Percentiles rank a stretch among this genome's conserved stretches.
Evolutionary conservation across 164 flowering plant species (phyloP).

Genomic region (Chloranthus sessilifolius): DNA sequence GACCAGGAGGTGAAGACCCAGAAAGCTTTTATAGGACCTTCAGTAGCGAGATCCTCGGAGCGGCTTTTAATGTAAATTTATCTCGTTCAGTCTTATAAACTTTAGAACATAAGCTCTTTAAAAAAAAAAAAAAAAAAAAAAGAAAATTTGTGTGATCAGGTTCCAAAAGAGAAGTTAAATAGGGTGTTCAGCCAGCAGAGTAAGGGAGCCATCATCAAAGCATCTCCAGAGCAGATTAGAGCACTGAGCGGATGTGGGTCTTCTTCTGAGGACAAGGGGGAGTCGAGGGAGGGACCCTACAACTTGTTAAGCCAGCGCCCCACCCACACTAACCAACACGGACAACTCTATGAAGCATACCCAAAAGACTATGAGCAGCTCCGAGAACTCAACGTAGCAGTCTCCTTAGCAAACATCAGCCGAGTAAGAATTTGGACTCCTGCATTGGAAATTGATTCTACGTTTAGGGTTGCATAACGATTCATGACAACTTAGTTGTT

Average conservation of each 20-base stretch:
- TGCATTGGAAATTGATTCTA: background rate
- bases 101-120: no score
- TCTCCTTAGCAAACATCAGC: slow-evolving; percentile 31
- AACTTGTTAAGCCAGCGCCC: slow-evolving; percentile 29
- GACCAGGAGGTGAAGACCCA: slow-evolving; percentile 48
- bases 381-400: slow-evolving; percentile 23
- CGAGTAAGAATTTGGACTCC: slow-evolving; percentile 17
- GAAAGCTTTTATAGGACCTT: slow-evolving; percentile 49
- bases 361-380: slow-evolving; percentile 25
- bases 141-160: slow-evolving; percentile 25
- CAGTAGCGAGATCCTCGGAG: slow-evolving; percentile 50
- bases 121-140: no score
- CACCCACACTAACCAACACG: slow-evolving; percentile 25
- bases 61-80: slow-evolving; percentile 50
- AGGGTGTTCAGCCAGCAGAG: slow-evolving; percentile 24
- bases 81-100: background rate
- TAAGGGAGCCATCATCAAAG: slow-evolving; percentile 28
- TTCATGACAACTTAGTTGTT: background rate
- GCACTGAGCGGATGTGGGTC: slow-evolving; percentile 25
- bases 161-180: slow-evolving; percentile 23
- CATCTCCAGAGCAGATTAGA: slow-evolving; percentile 35
- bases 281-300: slow-evolving; percentile 19
- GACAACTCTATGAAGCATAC: slow-evolving; percentile 24
- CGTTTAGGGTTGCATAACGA: background rate
- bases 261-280: slow-evolving; percentile 9